Conservation (phyloP, 441 rosid species). For the Bocquillonia castaneifolia region DNA sequence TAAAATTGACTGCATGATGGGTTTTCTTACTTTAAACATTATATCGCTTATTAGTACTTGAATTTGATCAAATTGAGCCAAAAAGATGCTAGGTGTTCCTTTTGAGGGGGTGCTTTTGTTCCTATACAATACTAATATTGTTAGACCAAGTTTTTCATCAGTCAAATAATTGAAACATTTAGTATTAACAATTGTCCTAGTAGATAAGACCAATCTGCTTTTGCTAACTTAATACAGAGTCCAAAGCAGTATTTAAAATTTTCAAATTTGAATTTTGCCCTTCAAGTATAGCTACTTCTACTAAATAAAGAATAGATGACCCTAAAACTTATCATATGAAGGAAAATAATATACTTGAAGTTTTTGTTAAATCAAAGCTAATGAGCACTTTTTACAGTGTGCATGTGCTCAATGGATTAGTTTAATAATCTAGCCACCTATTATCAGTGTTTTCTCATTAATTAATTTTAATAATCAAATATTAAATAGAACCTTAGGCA, state of each 20-base stretch:
- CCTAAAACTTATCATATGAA: not conserved
- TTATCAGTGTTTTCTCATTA: not conserved
- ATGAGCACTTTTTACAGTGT: not conserved
- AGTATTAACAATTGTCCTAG: not conserved
- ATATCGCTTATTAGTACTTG: not conserved
- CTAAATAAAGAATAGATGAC: not conserved
- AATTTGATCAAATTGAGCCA: constrained; percentile 1
- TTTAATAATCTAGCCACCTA: constrained; percentile 17
- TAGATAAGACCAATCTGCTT: constrained; percentile 2
- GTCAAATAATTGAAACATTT: not conserved
- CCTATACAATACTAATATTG: not conserved
- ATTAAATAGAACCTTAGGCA: constrained; percentile 6
- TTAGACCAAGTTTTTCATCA: not conserved
- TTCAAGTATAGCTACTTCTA: not conserved
- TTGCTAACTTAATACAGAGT: not conserved
- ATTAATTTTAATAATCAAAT: not conserved
- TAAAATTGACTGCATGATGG: not conserved
- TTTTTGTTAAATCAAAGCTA: not conserved
- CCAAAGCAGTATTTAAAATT: not conserved
- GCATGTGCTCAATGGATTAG: constrained; percentile 14
- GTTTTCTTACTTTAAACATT: not conserved
- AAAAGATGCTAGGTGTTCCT: not conserved
- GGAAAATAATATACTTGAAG: too few species aligned
- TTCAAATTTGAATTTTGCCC: constrained; percentile 11
- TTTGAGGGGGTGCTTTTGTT: constrained; percentile 11